Conservation (phyloP, 2,329 filamentous ascomycete genomes). For the Diaporthe batatas region DNA sequence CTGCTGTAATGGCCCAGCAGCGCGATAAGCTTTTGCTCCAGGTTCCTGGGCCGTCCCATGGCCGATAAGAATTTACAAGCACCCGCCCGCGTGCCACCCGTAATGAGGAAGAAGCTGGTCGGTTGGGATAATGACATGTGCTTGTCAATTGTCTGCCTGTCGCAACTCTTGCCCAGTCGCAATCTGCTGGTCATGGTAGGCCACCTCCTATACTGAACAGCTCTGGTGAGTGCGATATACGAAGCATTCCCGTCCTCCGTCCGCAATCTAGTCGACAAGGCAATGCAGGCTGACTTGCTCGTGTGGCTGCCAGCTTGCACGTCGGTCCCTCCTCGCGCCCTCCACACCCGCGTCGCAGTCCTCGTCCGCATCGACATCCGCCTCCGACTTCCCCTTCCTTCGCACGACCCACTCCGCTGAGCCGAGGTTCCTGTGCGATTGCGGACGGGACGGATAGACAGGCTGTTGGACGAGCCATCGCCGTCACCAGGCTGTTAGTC, state of each 20-base stretch:
- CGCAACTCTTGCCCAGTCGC: slow-evolving; percentile 9
- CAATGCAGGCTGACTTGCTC: slow-evolving; percentile 15
- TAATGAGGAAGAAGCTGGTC: slow-evolving; percentile 17
- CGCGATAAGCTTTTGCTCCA: slow-evolving; percentile 33
- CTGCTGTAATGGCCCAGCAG: neutral
- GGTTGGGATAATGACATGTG: slow-evolving; percentile 30
- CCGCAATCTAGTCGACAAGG: neutral
- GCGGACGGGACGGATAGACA: neutral
- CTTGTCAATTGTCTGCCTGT: slow-evolving; percentile 24
- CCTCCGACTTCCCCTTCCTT: slow-evolving; percentile 11
- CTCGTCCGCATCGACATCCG: slow-evolving; percentile 13
- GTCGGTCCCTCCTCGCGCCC: slow-evolving; percentile 27
- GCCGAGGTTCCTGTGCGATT: neutral
- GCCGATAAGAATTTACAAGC: slow-evolving; percentile 38
- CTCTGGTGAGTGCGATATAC: slow-evolving; percentile 3
- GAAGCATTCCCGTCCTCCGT: neutral
- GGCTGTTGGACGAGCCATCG: slow-evolving; percentile 19
- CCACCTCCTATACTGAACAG: slow-evolving; percentile 3
- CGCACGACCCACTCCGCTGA: slow-evolving; percentile 5
- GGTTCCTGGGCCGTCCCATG: neutral
- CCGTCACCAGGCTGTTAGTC: neutral
- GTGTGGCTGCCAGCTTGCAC: slow-evolving; percentile 8
- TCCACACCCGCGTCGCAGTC: slow-evolving; percentile 11
- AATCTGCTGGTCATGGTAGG: neutral
- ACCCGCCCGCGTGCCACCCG: slow-evolving; percentile 15